A percentile compares a stretch with the other conserved stretches of the same genome.
phyloP scores from a whole-genome alignment of 208 protist genomes.

The Herpetomonas tarakana region DNA sequence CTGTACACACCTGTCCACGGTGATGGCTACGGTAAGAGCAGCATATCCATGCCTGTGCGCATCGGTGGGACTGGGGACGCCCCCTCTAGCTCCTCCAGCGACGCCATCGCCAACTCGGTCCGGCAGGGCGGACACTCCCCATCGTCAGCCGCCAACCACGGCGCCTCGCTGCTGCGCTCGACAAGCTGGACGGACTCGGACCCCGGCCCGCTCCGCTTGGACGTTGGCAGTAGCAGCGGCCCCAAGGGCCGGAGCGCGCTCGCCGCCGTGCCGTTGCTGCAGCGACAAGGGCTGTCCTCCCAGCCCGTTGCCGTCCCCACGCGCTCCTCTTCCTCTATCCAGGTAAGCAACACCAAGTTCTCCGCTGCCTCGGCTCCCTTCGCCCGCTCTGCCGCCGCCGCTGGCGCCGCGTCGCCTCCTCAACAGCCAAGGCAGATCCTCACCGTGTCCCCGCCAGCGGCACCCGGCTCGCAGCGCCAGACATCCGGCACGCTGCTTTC shows the following conservation, averaged over 20 bases:
- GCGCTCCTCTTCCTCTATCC: neutral
- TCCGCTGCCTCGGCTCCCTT: neutral
- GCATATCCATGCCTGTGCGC: neutral
- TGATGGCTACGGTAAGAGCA: neutral
- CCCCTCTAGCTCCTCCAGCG: neutral
- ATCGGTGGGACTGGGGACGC: neutral
- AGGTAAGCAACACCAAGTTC: neutral
- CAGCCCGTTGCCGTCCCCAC: too few species aligned
- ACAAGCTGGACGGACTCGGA: neutral
- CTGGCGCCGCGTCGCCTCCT: too few species aligned
- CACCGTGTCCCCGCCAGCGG: neutral
- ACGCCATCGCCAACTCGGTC: neutral
- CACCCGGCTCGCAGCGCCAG: neutral
- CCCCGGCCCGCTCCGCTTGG: too few species aligned
- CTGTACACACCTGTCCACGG: neutral
- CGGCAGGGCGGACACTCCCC: neutral
- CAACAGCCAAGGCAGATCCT: too few species aligned
- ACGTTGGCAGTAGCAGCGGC: too few species aligned
- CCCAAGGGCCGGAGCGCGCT: too few species aligned
- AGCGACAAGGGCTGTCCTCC: too few species aligned
- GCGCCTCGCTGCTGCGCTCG: neutral
- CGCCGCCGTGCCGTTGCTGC: too few species aligned
- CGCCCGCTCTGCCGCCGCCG: neutral
- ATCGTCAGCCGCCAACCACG: neutral
- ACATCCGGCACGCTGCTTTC: neutral